Base-by-base conservation (phyloP, 2,329 filamentous ascomycete genomes). In the Fusarium sp. region DNA sequence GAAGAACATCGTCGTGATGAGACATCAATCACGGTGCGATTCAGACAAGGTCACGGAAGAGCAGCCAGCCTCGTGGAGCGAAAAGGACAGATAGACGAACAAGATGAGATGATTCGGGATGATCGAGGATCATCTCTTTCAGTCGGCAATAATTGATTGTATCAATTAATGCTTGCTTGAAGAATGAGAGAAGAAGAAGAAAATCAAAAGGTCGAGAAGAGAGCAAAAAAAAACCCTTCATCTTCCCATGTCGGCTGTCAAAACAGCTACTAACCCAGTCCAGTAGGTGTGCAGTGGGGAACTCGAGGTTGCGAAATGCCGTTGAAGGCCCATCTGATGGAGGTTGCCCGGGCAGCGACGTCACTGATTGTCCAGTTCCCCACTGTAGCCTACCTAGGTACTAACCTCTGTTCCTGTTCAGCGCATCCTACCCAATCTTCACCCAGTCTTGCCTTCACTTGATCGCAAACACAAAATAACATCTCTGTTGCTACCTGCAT, bases 281-380 rank as follows among this genome's bases (percentile, higher is more conserved):
- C 42, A 55, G 52, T 55, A 55, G 52, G 52, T 56, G 30, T 13
- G 45, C 43, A 64, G 65, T 58, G 61, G 56, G 25, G 26, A 55
- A 28, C 28, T 31, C 37, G 45, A 60, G 51, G 42, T 42, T 51
- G 8, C 23, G 34, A 45, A 57, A 26, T 58, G 37, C 55, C 48
- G 55, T 56, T 26, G 30, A 48, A 56, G 53, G 30, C 28, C 49
- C 49, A 51, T 51, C 49, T 42, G 34, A 21, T 51, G 49, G 49
- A 51, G 49, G 75, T 77, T 77, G 75, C 74, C 74, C 71, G 60
- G 73, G 74, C 75, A 74, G 76, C 74, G 30, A 74, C 74, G 74
- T 76, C 75, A 76, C 74, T 64, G 52, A 58, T 64, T 56, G 53
- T 19, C 52, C 58, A 53, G 39, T 56, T 56, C 53, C 53, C 53